phyloP scores from a whole-genome alignment of 352 stramenopile genomes.

The Phytophthora multivora region DNA sequence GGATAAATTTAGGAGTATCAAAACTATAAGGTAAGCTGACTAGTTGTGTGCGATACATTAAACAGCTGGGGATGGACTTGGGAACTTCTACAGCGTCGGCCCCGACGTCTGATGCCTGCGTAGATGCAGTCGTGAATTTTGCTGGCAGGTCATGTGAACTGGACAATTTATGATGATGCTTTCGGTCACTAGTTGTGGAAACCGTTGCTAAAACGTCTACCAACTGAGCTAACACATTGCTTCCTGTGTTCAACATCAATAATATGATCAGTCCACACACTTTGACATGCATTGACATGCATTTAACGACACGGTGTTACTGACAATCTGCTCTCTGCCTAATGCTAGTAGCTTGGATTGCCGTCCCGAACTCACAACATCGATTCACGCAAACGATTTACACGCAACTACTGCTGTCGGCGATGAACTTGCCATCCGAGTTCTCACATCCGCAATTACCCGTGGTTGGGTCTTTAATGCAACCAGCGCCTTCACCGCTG shows the following conservation, averaged over 20 bases:
- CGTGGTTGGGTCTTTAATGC: conserved; percentile 31
- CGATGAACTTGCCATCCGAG: conserved; percentile 34
- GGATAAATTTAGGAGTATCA: conserved; percentile 5
- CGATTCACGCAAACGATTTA: conserved; percentile 9
- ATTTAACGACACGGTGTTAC: no score
- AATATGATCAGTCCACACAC: no score
- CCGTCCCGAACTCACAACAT: neutral
- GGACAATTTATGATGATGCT: no score
- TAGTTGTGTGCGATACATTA: neutral
- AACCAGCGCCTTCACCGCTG: conserved; percentile 23
- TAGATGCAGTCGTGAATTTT: no score
- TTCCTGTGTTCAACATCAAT: no score
- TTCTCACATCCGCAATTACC: conserved; percentile 37
- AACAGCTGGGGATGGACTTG: neutral
- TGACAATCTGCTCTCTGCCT: no score
- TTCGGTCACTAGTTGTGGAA: no score
- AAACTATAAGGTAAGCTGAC: conserved; percentile 2
- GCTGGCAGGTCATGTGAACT: no score
- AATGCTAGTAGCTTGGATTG: neutral
- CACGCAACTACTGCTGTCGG: conserved; percentile 24
- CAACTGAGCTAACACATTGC: no score
- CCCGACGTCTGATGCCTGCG: neutral
- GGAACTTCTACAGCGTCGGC: neutral
- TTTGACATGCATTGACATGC: no score
- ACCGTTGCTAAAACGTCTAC: no score